A percentile compares a stretch with the other conserved stretches of the same genome.
Conservation (phyloP, 2,329 filamentous ascomycete genomes). For the Pseudogymnoascus sp. region DNA sequence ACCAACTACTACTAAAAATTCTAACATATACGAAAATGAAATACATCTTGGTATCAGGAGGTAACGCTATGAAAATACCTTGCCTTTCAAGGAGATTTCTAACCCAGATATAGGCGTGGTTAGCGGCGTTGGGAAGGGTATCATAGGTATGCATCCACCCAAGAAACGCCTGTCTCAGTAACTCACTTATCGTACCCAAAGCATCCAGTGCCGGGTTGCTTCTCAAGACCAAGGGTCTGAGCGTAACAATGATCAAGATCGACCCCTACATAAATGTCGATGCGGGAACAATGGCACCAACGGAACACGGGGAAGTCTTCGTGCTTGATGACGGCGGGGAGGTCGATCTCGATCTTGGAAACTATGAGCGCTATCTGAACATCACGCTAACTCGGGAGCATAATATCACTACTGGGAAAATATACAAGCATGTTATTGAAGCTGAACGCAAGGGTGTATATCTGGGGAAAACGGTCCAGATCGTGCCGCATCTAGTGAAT, state of each 20-base stretch:
- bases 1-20: not conserved
- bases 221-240: constrained; percentile 73
- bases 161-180: not conserved
- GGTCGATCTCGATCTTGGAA: constrained; percentile 66
- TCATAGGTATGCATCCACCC: constrained; percentile 49
- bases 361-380: constrained; percentile 75
- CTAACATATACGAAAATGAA: constrained; percentile 53
- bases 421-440: constrained; percentile 83
- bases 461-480: constrained; percentile 83
- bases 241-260: constrained; percentile 63
- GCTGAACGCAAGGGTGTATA: constrained; percentile 65
- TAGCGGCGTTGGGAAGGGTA: constrained; percentile 54
- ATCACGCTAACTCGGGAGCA: constrained; percentile 76
- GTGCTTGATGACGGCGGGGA: constrained; percentile 79
- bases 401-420: constrained; percentile 97
- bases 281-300: constrained; percentile 63
- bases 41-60: constrained; percentile 74
- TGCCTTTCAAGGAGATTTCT: not conserved
- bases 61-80: constrained; percentile 32
- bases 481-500: constrained; percentile 86
- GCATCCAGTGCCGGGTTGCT: constrained; percentile 66
- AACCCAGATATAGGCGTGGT: constrained; percentile 35
- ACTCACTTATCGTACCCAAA: constrained; percentile 29
- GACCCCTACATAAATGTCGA: constrained; percentile 71
- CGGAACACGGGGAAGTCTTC: constrained; percentile 79